These are phyloP conservation scores for Bombardia bombarda DNA, from an alignment of 495 filamentous ascomycete genomes.

Conservation along the genomic window DNA sequence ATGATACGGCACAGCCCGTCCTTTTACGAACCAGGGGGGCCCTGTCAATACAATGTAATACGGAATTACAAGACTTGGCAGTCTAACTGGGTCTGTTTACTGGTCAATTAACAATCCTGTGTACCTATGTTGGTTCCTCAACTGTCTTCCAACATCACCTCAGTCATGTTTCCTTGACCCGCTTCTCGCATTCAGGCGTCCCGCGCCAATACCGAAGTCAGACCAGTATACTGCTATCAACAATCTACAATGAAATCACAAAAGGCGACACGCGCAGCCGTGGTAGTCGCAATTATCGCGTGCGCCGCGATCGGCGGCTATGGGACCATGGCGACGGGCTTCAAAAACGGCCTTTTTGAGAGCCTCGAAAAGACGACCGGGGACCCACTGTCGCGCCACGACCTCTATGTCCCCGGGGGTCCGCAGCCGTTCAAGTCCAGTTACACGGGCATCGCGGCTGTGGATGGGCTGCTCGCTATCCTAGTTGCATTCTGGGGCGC, in stretches of 20 bases:
- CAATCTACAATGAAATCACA: neutral
- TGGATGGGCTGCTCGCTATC: conserved; percentile 41
- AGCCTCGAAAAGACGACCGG: neutral
- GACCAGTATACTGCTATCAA: too few relatives aligned
- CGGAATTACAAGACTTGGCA: too few relatives aligned
- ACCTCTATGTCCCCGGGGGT: neutral
- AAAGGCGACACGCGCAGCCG: neutral
- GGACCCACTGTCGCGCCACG: neutral
- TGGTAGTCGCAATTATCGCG: neutral
- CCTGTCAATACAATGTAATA: too few relatives aligned
- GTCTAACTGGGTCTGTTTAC: too few relatives aligned
- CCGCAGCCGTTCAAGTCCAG: neutral
- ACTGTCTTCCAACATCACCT: too few relatives aligned
- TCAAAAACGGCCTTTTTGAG: conserved; percentile 1
- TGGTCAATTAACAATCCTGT: too few relatives aligned
- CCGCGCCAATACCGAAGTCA: too few relatives aligned
- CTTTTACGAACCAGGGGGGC: too few relatives aligned
- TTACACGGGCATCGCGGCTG: conserved; percentile 42
- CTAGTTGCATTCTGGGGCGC: conserved; percentile 50
- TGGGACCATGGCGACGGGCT: neutral
- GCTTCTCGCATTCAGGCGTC: too few relatives aligned
- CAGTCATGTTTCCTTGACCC: too few relatives aligned
- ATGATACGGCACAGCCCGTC: too few relatives aligned
- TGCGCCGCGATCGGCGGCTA: neutral
- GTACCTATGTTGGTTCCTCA: too few relatives aligned